These are phyloP conservation scores for Eutrema salsugineum DNA, from an alignment of 441 rosid species.

Conservation along the genomic window DNA sequence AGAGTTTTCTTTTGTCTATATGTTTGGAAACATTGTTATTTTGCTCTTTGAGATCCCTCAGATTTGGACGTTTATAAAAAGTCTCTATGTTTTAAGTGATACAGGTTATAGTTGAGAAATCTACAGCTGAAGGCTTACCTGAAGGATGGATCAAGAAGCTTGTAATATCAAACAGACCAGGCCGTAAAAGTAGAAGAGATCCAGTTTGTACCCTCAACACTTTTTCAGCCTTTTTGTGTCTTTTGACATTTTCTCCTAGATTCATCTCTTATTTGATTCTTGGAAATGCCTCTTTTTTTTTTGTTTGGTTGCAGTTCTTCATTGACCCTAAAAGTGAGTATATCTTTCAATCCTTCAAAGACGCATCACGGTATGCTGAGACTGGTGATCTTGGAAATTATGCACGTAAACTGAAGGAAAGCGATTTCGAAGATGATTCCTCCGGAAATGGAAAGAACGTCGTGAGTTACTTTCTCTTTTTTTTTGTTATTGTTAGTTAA, in stretches of 20 bases:
- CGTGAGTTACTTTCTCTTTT: slow-evolving; percentile 39
- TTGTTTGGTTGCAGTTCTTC: slow-evolving; percentile 50
- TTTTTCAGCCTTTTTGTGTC: neutral
- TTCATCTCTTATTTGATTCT: slow-evolving; percentile 6
- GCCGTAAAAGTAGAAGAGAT: slow-evolving; percentile 57
- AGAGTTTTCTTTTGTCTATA: neutral
- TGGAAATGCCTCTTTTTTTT: slow-evolving; percentile 12
- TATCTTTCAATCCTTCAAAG: slow-evolving; percentile 79
- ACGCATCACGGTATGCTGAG: slow-evolving; percentile 62
- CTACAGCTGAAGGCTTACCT: slow-evolving; percentile 71
- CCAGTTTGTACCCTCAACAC: slow-evolving; percentile 47
- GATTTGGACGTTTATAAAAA: neutral
- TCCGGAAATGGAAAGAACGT: slow-evolving; percentile 40
- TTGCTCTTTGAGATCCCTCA: slow-evolving; percentile 10
- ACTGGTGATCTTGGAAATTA: slow-evolving; percentile 62
- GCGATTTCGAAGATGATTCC: slow-evolving; percentile 27
- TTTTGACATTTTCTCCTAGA: neutral
- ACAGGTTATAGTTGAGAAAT: slow-evolving; percentile 63
- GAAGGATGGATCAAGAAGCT: slow-evolving; percentile 88
- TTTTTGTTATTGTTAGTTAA: neutral
- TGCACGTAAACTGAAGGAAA: slow-evolving; percentile 57
- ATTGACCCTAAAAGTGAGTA: slow-evolving; percentile 75
- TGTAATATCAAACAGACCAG: slow-evolving; percentile 48
- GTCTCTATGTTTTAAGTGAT: slow-evolving; percentile 35
- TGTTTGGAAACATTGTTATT: neutral